phyloP scores from a whole-genome alignment of 2,329 filamentous ascomycete species.

The Trematosphaeria pertusa region DNA sequence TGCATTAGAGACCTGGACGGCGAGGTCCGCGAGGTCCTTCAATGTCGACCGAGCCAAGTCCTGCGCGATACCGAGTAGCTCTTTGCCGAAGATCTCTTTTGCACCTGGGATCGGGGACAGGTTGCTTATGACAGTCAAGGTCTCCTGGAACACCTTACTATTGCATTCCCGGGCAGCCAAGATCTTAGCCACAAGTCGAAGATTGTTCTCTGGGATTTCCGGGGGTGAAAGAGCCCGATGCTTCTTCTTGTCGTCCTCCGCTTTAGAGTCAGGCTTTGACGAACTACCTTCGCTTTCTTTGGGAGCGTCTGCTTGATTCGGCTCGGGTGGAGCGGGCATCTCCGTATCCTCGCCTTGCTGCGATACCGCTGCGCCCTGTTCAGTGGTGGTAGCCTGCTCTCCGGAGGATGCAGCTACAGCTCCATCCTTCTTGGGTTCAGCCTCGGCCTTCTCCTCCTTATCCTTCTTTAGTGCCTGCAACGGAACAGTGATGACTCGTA shows the following conservation, averaged over 20 bases:
- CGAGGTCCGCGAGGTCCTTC: conserved; percentile 80
- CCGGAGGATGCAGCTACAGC: conserved; percentile 26
- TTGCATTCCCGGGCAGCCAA: conserved; percentile 96
- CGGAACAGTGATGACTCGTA: conserved; percentile 88
- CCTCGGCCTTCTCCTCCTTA: conserved; percentile 66
- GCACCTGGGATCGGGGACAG: conserved; percentile 90
- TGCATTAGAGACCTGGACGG: conserved; percentile 85
- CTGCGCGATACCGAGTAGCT: conserved; percentile 87
- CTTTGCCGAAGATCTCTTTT: conserved; percentile 88
- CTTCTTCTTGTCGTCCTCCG: conserved; percentile 66
- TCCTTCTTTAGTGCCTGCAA: conserved; percentile 85
- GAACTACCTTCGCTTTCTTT: conserved; percentile 29
- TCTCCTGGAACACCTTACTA: conserved; percentile 97
- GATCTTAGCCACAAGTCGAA: conserved; percentile 94
- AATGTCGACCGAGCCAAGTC: conserved; percentile 84
- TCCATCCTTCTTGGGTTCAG: conserved; percentile 54
- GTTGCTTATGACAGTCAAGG: conserved; percentile 97
- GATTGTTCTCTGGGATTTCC: conserved; percentile 84
- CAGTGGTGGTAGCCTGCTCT: conserved; percentile 23
- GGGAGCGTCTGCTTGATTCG: conserved; percentile 40
- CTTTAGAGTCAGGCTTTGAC: conserved; percentile 39
- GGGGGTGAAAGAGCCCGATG: conserved; percentile 76
- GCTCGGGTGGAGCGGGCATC: conserved; percentile 43
- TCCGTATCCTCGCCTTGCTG: conserved; percentile 32
- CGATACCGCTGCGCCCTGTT: conserved; percentile 14